Percentiles rank a stretch among this genome's conserved stretches.
Evolutionary conservation across 768 basidiomycete genomes (phyloP).

Genomic region (Podaxis sp.): DNA sequence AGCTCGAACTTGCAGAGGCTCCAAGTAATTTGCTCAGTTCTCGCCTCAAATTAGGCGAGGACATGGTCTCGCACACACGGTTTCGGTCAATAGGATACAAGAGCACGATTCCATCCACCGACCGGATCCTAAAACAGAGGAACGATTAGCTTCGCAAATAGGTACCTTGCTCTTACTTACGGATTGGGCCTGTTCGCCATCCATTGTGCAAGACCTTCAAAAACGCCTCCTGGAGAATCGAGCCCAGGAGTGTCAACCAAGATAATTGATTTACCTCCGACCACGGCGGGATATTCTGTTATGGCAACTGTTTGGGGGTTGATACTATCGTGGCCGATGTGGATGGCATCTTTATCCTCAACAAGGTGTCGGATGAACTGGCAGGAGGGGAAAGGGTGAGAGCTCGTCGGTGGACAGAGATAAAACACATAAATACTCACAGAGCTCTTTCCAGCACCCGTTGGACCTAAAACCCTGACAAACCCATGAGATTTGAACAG

Average conservation of each 20-base stretch:
- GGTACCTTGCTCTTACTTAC: not conserved
- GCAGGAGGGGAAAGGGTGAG: not conserved
- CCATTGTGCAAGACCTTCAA: not conserved
- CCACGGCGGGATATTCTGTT: not conserved
- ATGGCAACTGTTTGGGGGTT: not conserved
- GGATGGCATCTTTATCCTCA: not conserved
- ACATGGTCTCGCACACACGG: not conserved
- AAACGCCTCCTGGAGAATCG: not conserved
- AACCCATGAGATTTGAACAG: too few species aligned
- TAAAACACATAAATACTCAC: not conserved
- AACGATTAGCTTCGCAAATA: not conserved
- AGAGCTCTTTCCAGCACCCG: not conserved
- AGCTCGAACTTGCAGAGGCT: too few species aligned
- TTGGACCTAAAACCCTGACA: not conserved
- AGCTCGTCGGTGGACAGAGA: not conserved
- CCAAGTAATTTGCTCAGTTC: not conserved
- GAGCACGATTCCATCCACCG: not conserved
- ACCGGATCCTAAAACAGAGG: not conserved
- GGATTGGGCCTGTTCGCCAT: not conserved
- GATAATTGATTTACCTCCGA: not conserved
- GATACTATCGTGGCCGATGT: not conserved
- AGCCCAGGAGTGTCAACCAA: constrained; percentile 3
- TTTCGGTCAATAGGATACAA: not conserved
- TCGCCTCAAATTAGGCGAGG: not conserved
- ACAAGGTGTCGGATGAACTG: not conserved